Conservation (phyloP, 2,329 filamentous ascomycete genomes). For the Aureobasidium vineae region DNA sequence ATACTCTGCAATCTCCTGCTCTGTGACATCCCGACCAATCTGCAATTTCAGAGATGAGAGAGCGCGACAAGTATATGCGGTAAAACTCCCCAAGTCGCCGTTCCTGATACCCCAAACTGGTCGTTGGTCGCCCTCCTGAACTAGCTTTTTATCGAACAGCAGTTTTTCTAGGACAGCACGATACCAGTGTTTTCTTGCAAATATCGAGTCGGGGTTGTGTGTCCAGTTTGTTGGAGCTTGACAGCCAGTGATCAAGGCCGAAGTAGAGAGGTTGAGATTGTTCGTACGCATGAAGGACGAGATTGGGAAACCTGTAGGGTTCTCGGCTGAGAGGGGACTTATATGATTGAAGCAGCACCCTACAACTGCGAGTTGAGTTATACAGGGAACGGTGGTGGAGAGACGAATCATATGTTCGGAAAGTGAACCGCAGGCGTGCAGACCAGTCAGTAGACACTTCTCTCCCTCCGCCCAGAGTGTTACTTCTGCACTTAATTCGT, state of each 20-base stretch:
- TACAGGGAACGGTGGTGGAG: slow-evolving; percentile 6
- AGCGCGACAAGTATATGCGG: slow-evolving; percentile 24
- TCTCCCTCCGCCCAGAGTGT: slow-evolving; percentile 23
- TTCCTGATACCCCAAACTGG: slow-evolving; percentile 29
- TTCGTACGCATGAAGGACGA: slow-evolving; percentile 27
- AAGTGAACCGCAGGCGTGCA: slow-evolving; percentile 28
- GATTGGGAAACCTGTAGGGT: slow-evolving; percentile 27
- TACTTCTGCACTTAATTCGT: slow-evolving; percentile 17
- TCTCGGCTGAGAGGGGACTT: slow-evolving; percentile 6
- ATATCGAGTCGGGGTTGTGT: slow-evolving; percentile 27
- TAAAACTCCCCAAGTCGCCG: slow-evolving; percentile 25
- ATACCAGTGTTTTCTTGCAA: slow-evolving; percentile 27
- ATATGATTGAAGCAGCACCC: slow-evolving; percentile 30
- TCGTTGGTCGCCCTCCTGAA: not conserved
- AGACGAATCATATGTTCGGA: slow-evolving; percentile 29
- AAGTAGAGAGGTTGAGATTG: slow-evolving; percentile 26
- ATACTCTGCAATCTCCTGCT: slow-evolving; percentile 26
- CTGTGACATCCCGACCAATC: slow-evolving; percentile 21
- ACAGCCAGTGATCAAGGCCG: slow-evolving; percentile 29
- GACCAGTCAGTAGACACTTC: slow-evolving; percentile 27
- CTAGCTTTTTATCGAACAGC: slow-evolving; percentile 25
- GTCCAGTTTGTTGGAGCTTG: slow-evolving; percentile 30
- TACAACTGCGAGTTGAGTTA: slow-evolving; percentile 26
- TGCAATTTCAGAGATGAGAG: slow-evolving; percentile 16
- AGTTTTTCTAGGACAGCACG: slow-evolving; percentile 29